These are phyloP conservation scores for Pleurotus giganteus DNA, from an alignment of 768 basidiomycete species.

Conservation along the genomic window DNA sequence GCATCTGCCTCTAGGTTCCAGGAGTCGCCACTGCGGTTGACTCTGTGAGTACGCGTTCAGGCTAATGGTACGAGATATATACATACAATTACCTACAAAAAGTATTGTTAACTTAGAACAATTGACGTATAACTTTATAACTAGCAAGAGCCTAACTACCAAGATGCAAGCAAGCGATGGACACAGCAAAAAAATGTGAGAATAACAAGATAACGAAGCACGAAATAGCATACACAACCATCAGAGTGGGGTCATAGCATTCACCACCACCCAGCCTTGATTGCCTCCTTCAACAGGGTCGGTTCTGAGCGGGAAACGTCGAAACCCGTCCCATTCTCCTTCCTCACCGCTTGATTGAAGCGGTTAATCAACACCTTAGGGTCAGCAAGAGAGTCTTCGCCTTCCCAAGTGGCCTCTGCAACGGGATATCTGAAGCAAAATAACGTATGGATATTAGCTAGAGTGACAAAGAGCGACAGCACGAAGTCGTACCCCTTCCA, in stretches of 20 bases:
- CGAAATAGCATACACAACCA: background rate
- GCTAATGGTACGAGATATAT: too few species aligned
- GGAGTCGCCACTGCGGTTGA: too few species aligned
- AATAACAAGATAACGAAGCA: background rate
- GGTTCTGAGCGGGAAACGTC: slow-evolving; percentile 20
- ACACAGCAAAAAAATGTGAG: background rate
- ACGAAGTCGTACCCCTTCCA: slow-evolving; percentile 32
- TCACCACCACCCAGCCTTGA: slow-evolving; percentile 26
- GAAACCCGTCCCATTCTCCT: slow-evolving; percentile 26
- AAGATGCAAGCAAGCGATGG: background rate
- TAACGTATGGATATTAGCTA: background rate
- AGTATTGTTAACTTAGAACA: background rate
- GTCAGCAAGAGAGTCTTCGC: slow-evolving; percentile 25
- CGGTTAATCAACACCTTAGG: slow-evolving; percentile 24
- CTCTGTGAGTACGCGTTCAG: too few species aligned
- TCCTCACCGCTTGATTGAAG: slow-evolving; percentile 25
- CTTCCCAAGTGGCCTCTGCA: slow-evolving; percentile 35
- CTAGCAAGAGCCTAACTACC: too few species aligned
- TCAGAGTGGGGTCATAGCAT: background rate
- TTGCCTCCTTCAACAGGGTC: slow-evolving; percentile 30
- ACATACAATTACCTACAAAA: background rate
- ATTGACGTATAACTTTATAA: too few species aligned
- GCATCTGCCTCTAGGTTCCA: too few species aligned
- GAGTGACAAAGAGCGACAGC: background rate
- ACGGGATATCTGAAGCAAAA: slow-evolving; percentile 27